Base-by-base conservation (phyloP, 108 stramenopile genomes). In the Fistulifera pelliculosa region DNA sequence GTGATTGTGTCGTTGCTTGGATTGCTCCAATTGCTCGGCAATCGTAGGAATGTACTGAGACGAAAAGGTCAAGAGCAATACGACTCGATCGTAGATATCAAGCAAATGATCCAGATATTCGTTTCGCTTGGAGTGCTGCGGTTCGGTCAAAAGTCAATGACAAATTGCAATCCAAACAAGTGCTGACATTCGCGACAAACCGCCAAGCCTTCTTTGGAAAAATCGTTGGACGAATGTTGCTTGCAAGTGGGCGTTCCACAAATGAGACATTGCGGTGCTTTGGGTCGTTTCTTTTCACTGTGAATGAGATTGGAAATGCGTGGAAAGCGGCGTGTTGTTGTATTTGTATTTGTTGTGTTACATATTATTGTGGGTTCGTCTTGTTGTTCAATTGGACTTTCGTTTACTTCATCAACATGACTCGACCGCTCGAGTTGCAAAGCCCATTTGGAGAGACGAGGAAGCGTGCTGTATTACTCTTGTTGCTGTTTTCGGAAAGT, bases 41-140 rank as follows among this genome's bases (percentile, higher is more conserved):
- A 80, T 67, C 19, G 65, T 50, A 41, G 66, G 68, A 23, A 81
- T 69, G 55, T 68, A 86, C 52, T 80, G 80, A 17, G 66, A 19
- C 8, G 72, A 68, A 52, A 77, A 86, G 23, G 31, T 50, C 38
- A 86, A 44, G 18, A 86, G 44, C 16, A 86, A 42, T 11, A 68
- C 56, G 18, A 68, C 68, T n/a, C 84, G 68, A 58, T 85, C 84
- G 44, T 85, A 85, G 22, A 75, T 58, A 43, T 85, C 80, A n/a
- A 82, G 52, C 68, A 86, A 68, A 2, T 71, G 50, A 42, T 80
- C 66, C 26, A 86, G 49, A 23, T 60, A 51, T 39, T 62, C 42
- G 21, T 50, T 56, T 41, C 64, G 66, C 43, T 61, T 56, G 27
- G 53, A 41, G 7, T 43, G 67, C 39, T 21, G 62, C 41, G 64